Conservation (phyloP, 2,329 filamentous ascomycete genomes). For the Cordyceps cateniannulata region DNA sequence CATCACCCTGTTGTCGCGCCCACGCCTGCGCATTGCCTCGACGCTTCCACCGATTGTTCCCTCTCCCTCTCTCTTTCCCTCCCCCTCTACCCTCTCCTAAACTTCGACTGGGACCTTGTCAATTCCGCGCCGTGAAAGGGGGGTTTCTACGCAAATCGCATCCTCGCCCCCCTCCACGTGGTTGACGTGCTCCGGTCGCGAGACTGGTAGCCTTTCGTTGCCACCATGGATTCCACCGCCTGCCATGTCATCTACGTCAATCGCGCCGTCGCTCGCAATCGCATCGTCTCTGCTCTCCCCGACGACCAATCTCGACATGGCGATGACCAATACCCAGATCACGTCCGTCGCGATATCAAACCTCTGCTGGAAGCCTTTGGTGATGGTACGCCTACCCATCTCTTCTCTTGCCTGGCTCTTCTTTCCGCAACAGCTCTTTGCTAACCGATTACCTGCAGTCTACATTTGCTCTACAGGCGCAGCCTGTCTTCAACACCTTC, state of each 20-base stretch:
- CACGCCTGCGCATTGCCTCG: constrained; percentile 3
- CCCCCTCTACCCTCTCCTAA: not conserved
- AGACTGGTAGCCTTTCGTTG: constrained; percentile 52
- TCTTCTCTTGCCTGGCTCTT: not conserved
- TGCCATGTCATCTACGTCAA: constrained; percentile 58
- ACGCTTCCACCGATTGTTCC: not conserved
- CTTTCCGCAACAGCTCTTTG: constrained; percentile 10
- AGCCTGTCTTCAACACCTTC: constrained; percentile 46
- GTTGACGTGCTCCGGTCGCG: constrained; percentile 53
- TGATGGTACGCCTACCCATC: constrained; percentile 37
- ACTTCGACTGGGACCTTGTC: not conserved
- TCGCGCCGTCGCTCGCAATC: constrained; percentile 43
- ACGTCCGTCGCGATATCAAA: constrained; percentile 39
- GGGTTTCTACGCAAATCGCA: constrained; percentile 9
- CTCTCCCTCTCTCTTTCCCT: not conserved
- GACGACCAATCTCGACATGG: constrained; percentile 14
- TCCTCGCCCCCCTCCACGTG: constrained; percentile 24
- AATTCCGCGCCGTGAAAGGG: constrained; percentile 2
- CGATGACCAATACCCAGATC: constrained; percentile 26
- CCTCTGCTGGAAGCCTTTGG: constrained; percentile 49
- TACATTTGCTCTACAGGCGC: constrained; percentile 48
- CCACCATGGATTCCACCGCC: constrained; percentile 50
- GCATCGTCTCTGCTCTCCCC: constrained; percentile 30
- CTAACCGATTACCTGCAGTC: constrained; percentile 30
- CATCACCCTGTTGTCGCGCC: not conserved